Conservation (phyloP, 108 stramenopile species). For the Skeletonema potamos region DNA sequence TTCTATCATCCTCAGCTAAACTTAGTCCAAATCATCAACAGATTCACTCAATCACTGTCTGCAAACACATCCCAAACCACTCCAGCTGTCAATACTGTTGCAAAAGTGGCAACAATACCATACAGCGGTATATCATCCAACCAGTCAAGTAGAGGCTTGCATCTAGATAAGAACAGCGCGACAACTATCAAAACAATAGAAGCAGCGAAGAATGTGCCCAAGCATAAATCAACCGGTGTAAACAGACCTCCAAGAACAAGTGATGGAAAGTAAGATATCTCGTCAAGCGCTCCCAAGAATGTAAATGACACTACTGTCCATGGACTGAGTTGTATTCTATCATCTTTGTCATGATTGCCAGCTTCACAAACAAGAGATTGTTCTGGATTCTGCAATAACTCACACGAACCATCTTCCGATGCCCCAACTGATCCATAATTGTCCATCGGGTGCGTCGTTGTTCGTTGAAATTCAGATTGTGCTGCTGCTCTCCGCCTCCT, state of each 20-base stretch:
- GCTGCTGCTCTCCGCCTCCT: constrained; percentile 34
- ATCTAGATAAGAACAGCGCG: constrained; percentile 43
- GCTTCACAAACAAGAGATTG: background rate
- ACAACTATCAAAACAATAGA: constrained; percentile 55
- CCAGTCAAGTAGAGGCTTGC: constrained; percentile 58
- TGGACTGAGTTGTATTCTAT: constrained; percentile 37
- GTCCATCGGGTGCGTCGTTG: constrained; percentile 7
- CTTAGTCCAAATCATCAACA: background rate
- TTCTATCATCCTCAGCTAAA: too few relatives aligned
- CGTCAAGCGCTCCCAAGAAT: constrained; percentile 65
- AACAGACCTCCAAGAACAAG: constrained; percentile 67
- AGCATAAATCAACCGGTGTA: constrained; percentile 54
- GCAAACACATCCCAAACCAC: constrained; percentile 26
- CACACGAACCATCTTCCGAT: constrained; percentile 2
- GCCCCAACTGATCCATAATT: constrained; percentile 21
- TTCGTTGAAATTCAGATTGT: constrained; percentile 17
- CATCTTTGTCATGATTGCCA: constrained; percentile 18
- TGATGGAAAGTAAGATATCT: constrained; percentile 74
- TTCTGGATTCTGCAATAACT: background rate
- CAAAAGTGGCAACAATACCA: constrained; percentile 61
- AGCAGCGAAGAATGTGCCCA: constrained; percentile 68
- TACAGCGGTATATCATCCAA: constrained; percentile 66
- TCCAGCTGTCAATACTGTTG: constrained; percentile 56
- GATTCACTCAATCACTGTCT: background rate
- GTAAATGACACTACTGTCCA: constrained; percentile 58